Conservation (phyloP, 805 yeast genomes). For the Starmera quercuum region DNA sequence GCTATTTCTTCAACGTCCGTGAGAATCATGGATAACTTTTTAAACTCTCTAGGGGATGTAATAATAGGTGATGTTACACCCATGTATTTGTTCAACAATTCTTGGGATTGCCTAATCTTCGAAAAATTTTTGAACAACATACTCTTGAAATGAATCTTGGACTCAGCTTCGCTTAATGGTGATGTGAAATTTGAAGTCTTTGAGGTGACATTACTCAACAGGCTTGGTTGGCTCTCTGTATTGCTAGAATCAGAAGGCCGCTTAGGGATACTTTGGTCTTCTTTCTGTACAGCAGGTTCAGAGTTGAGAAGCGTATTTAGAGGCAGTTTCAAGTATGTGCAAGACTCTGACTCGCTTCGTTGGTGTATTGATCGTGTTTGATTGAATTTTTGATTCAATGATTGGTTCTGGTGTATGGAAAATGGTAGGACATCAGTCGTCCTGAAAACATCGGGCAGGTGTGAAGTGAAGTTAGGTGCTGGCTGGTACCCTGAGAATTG, state of each 20-base stretch:
- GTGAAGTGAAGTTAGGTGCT: neutral
- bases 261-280: neutral
- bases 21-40: neutral
- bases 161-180: neutral
- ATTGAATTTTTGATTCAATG: neutral
- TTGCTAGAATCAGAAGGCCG: neutral
- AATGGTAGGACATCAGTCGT: slow-evolving; percentile 1
- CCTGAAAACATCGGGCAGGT: neutral
- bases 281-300: neutral
- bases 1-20: slow-evolving; percentile 3
- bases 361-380: neutral
- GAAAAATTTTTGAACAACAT: neutral
- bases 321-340: neutral
- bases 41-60: neutral
- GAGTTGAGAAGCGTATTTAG: slow-evolving; percentile 1
- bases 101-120: neutral
- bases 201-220: too few relatives aligned
- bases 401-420: neutral
- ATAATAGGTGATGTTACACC: neutral
- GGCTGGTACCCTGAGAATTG: neutral
- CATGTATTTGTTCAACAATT: neutral
- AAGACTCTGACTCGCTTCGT: neutral
- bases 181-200: neutral
- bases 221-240: neutral
- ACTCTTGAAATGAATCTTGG: neutral